A percentile compares a stretch with the other conserved stretches of the same genome.
Conservation (phyloP, 768 basidiomycete genomes). For the Termitomyces sp. region DNA sequence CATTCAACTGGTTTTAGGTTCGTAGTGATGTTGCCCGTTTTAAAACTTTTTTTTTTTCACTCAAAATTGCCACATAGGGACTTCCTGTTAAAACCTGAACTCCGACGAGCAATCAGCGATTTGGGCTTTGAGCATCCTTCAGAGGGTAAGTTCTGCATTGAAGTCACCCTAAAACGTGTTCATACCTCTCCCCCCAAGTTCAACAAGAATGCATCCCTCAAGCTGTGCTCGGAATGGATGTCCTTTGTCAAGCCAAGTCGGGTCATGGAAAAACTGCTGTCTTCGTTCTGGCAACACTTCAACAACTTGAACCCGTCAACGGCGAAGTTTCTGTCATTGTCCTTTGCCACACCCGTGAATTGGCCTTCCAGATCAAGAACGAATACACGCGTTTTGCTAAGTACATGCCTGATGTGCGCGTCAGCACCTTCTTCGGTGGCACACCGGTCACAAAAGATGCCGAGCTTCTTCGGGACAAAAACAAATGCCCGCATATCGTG, state of each 20-base stretch:
- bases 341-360: constrained; percentile 97
- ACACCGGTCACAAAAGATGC: constrained; percentile 92
- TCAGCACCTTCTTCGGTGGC: constrained; percentile 97
- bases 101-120: constrained; percentile 96
- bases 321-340: constrained; percentile 98
- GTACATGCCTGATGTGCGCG: constrained; percentile 99
- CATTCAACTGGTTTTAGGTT: constrained; percentile 99
- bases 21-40: constrained; percentile 17
- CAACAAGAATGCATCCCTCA: constrained; percentile 99
- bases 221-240: constrained; percentile 99
- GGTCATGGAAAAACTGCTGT: constrained; percentile 99
- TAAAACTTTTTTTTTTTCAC: constrained; percentile 11
- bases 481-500: constrained; percentile 97
- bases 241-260: constrained; percentile 98
- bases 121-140: constrained; percentile 99
- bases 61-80: constrained; percentile 52
- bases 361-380: constrained; percentile 99
- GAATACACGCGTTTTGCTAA: constrained; percentile 99
- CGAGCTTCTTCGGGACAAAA: constrained; percentile 92
- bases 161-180: background rate
- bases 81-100: constrained; percentile 95
- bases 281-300: constrained; percentile 95
- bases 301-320: constrained; percentile 97
- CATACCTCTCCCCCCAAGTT: constrained; percentile 44
- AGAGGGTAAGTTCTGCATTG: constrained; percentile 64